These are phyloP conservation scores for Penicillium vulpinum DNA, from an alignment of 2,329 filamentous ascomycete species.

Conservation along the genomic window DNA sequence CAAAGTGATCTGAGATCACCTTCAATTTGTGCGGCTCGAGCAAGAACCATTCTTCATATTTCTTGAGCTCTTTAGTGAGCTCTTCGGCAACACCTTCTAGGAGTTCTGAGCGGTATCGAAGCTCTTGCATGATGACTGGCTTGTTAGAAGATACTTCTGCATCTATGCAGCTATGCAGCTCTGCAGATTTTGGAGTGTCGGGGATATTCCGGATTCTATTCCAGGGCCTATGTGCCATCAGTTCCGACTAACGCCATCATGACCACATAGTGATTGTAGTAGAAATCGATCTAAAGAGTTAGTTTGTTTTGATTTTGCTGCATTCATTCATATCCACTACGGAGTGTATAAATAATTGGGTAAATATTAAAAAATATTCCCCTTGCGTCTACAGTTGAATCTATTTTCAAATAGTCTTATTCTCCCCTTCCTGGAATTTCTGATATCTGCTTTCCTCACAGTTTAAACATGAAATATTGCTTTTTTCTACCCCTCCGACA, in stretches of 20 bases:
- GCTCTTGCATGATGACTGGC: conserved; percentile 10
- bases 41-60: conserved; percentile 75
- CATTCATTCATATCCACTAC: not conserved
- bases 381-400: conserved; percentile 3
- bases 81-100: conserved; percentile 62
- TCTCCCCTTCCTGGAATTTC: too few relatives aligned
- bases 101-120: conserved; percentile 21
- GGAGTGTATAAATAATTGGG: not conserved
- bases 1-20: conserved; percentile 81
- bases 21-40: conserved; percentile 74
- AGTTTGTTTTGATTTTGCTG: not conserved
- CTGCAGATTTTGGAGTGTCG: not conserved
- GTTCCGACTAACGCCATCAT: conserved; percentile 19
- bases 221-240: not conserved
- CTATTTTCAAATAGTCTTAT: conserved; percentile 4
- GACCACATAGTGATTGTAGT: conserved; percentile 18
- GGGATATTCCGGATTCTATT: not conserved
- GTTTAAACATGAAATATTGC: not conserved
- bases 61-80: conserved; percentile 70
- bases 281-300: not conserved
- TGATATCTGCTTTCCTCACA: not conserved
- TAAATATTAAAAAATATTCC: not conserved
- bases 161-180: not conserved
- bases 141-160: not conserved
- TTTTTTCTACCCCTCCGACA: not conserved